Base-by-base conservation (phyloP, 2,329 filamentous ascomycete species). In the Aureobasidium melanogenum region DNA sequence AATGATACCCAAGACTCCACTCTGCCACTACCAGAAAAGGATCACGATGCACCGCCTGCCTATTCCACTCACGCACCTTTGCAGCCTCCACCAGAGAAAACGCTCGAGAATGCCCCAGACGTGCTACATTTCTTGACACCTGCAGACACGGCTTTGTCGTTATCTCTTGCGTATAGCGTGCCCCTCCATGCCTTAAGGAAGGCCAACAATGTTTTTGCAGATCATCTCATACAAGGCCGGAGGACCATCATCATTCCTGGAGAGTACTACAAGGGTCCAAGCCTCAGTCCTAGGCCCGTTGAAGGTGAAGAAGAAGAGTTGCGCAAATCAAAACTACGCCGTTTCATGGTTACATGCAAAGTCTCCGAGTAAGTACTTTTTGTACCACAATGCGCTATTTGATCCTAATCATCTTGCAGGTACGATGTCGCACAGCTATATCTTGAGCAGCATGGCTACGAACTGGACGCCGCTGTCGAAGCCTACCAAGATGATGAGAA, bases 341-440 rank as follows among this genome's bases (percentile, higher is more conserved):
- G 87, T 64, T 93, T 87, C 79, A 92, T 92, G 89, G 84, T 90
- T 2, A 80, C 81, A 1, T 89, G 86, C 74, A 93, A 93, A 71
- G 87, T 89, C 30, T 77, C 83, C 26, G 87, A 92, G 77, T 92
- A 86, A 57, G 41, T 24, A 30, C 7, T 15, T 39, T 5, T 30
- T 14, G 5, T n/a, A 5, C 38, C 10, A n/a, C 10, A 1, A 14
- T 26, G 1, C 2, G 6, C 1, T 17, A 14, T 2, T 26, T 26
- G 34, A 32, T 34, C 66, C 74, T 78, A 67, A 78, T 67, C 65
- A 60, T 66, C 61, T 41, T 66, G 70, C 65, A 83, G 81, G 67
- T 85, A 85, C 66, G 87, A 91, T 69, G 78, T 91, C 55, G 89
- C 89, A 1, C 71, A 88, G 30, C 71, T 92, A 22, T 94, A 94